Evolutionary conservation across 1,284 basidiomycete genomes (phyloP).

Genomic region (Ustilago tritici): DNA sequence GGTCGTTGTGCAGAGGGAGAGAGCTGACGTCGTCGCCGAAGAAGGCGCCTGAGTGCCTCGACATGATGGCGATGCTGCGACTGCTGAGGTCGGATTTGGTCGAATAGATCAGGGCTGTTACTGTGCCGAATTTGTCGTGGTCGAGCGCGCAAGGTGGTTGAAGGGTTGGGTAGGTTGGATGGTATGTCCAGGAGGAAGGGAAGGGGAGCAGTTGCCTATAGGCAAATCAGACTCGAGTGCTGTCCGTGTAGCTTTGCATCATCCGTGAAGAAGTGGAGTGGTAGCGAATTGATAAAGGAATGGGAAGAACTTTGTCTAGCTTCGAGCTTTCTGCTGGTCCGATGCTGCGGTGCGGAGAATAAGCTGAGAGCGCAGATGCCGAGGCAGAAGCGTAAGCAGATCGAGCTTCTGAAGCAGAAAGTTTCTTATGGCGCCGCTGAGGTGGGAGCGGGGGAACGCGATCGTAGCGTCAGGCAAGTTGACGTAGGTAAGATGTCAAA

Average conservation of each 20-base stretch:
- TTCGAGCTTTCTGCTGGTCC: neutral
- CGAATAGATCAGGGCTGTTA: neutral
- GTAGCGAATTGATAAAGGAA: neutral
- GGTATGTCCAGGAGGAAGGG: slow-evolving; percentile 1
- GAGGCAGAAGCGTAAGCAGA: neutral
- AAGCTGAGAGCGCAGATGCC: neutral
- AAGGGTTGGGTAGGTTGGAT: slow-evolving; percentile 4
- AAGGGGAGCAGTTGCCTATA: slow-evolving; percentile 15
- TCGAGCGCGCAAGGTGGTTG: neutral
- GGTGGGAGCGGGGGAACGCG: neutral
- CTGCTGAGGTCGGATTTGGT: neutral
- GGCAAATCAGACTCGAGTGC: slow-evolving; percentile 22
- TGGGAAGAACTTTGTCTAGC: neutral
- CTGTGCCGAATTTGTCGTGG: neutral
- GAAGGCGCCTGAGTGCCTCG: slow-evolving; percentile 48
- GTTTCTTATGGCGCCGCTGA: neutral
- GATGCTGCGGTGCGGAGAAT: neutral
- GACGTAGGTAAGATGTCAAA: neutral
- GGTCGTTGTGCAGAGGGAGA: slow-evolving; percentile 45
- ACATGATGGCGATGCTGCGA: slow-evolving; percentile 25
- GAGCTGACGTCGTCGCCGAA: slow-evolving; percentile 46
- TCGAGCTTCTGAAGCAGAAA: neutral
- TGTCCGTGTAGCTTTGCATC: slow-evolving; percentile 12
- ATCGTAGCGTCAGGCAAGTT: neutral
- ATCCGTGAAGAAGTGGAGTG: slow-evolving; percentile 18